Evolutionary conservation across 768 basidiomycete species (phyloP).

Genomic region (Kwoniella newhampshirensis): DNA sequence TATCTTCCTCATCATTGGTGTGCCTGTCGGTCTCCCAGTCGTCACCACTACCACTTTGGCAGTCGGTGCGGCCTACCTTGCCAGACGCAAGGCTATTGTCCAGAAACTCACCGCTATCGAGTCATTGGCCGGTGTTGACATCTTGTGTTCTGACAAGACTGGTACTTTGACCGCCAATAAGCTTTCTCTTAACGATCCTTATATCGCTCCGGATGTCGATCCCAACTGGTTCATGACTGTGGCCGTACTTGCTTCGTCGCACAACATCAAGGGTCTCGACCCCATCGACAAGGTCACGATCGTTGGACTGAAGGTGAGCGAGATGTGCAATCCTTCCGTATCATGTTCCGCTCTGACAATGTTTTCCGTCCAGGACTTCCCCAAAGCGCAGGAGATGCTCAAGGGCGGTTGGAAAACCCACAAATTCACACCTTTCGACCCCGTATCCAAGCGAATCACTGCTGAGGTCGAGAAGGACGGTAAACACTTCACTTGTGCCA

Average conservation of each 20-base stretch:
- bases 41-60: slow-evolving; percentile 57
- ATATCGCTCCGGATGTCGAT: slow-evolving; percentile 50
- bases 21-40: slow-evolving; percentile 59
- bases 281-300: slow-evolving; percentile 60
- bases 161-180: slow-evolving; percentile 60
- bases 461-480: slow-evolving; percentile 58
- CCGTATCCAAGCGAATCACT: slow-evolving; percentile 60
- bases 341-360: not conserved
- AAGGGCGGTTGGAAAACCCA: slow-evolving; percentile 57
- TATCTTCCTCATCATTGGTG: slow-evolving; percentile 58
- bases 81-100: slow-evolving; percentile 57
- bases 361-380: slow-evolving; percentile 52
- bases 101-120: slow-evolving; percentile 60
- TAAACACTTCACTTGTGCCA: slow-evolving; percentile 56
- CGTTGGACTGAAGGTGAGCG: slow-evolving; percentile 53
- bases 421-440: slow-evolving; percentile 60
- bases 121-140: slow-evolving; percentile 59
- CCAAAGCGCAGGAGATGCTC: slow-evolving; percentile 57
- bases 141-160: slow-evolving; percentile 53
- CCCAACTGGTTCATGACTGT: slow-evolving; percentile 54
- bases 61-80: slow-evolving; percentile 58
- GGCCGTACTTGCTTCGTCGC: slow-evolving; percentile 58
- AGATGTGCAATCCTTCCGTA: not conserved
- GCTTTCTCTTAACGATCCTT: slow-evolving; percentile 57
- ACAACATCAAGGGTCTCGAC: slow-evolving; percentile 58